Evolutionary conservation across 805 yeast species (phyloP).

Genomic region (Teunomyces pallodes): DNA sequence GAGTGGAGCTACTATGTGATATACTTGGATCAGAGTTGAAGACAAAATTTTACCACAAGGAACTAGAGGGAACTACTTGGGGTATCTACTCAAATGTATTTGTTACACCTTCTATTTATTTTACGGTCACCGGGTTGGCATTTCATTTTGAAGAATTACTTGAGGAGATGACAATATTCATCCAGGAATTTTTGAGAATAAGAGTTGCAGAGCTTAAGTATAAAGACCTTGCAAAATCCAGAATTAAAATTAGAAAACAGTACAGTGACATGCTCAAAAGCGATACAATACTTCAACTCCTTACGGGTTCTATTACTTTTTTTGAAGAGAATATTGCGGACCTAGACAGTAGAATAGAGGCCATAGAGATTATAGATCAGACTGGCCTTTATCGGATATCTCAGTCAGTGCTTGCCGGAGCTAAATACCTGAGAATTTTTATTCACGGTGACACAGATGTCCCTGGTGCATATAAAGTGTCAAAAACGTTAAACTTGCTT

Average conservation of each 20-base stretch:
- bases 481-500: conserved; percentile 19
- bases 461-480: conserved; percentile 15
- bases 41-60: conserved; percentile 49
- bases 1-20: conserved; percentile 54
- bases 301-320: conserved; percentile 48
- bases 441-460: conserved; percentile 48
- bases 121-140: conserved; percentile 55
- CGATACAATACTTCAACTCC: conserved; percentile 47
- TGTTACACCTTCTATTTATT: conserved; percentile 51
- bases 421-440: conserved; percentile 40
- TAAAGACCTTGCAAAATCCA: conserved; percentile 41
- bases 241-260: conserved; percentile 46
- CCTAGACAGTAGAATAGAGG: conserved; percentile 53
- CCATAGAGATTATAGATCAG: conserved; percentile 48
- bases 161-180: conserved; percentile 25
- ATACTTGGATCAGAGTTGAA: conserved; percentile 42
- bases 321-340: conserved; percentile 58
- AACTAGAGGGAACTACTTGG: conserved; percentile 56
- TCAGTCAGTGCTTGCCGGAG: conserved; percentile 18
- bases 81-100: conserved; percentile 52
- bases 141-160: conserved; percentile 38
- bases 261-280: conserved; percentile 44
- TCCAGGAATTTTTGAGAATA: conserved; percentile 19
- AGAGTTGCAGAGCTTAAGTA: conserved; percentile 14
- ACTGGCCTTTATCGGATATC: conserved; percentile 31